Evolutionary conservation across 306 rosid species (phyloP), one percentile per base, ranked within the genome.

Genomic region (Dryas drummondii): DNA sequence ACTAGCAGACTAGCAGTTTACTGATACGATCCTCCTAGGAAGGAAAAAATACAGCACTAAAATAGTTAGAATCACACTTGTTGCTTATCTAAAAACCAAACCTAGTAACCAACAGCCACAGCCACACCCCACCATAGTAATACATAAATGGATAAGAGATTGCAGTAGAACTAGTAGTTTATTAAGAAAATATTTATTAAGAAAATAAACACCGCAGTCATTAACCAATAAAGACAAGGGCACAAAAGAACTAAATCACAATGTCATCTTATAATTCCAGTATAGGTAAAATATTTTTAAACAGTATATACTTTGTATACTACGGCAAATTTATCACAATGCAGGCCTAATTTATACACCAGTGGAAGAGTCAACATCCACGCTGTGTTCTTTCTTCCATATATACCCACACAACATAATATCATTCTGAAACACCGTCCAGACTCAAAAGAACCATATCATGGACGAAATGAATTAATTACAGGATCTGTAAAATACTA

Each of bases 291-390:
- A 41, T 48, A 16, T 15, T 14, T 15, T 8, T 6, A 13, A 63
- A 16, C 1, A 5, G 15, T 41, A 41, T 15, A 41, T 8, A 42
- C 26, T 15, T 61, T 16, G 12, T 41, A 14, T 16, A 22, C 3
- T 26, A 42, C 16, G 27, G 68, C 3, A 41, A 58, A 47, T 22
- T 22, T 47, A 72, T 46, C 57, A 72, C 47, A 44, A 58, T 27
- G 40, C 66, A 44, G 4, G 1, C 54, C 41, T 55, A 71, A 71
- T 71, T 32, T 15, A 58, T 14, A 26, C 68, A 16, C 68, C 71
- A 41, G 13, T 71, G 65, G 19, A 19, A 44, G 16, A 57, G 15
- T 46, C 66, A 56, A 44, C 55, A 56, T 53, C 50, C 76, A 71
- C 19, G 64, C 4, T 40, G 42, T 53, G 49, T 5, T 52, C 16